These are phyloP conservation scores for Tetradesmus lagerheimii DNA, from an alignment of 139 green algal species.

Conservation along the genomic window DNA sequence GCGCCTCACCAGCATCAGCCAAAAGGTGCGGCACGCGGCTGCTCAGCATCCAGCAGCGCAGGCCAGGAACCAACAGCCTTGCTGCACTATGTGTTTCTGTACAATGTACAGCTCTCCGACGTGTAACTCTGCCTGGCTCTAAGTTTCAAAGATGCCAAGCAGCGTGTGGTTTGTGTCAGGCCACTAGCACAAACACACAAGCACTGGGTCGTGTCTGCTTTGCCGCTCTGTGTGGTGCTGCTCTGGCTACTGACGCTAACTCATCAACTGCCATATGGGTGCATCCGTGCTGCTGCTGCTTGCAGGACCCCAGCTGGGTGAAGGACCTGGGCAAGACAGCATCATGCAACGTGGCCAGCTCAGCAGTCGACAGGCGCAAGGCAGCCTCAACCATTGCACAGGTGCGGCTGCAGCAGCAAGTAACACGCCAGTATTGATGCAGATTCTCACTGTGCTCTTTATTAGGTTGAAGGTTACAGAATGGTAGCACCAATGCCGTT, in stretches of 20 bases:
- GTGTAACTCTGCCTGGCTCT: no score
- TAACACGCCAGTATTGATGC: no score
- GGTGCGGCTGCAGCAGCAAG: constrained; percentile 8
- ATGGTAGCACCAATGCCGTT: no score
- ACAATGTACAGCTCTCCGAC: no score
- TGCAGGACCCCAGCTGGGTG: constrained; percentile 27
- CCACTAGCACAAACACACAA: no score
- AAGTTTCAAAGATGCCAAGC: neutral
- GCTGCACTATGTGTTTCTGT: no score
- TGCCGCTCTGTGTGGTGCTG: neutral
- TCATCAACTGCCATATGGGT: neutral
- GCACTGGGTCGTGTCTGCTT: neutral
- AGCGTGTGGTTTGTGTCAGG: no score
- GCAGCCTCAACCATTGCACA: constrained; percentile 32
- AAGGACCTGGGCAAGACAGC: constrained; percentile 11
- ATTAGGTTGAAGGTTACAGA: no score
- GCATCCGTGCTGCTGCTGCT: neutral
- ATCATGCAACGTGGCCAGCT: constrained; percentile 38
- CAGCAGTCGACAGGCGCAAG: constrained; percentile 49
- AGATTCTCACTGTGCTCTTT: no score
- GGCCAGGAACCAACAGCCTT: no score
- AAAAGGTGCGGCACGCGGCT: neutral
- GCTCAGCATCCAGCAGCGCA: neutral
- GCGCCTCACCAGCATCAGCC: constrained; percentile 38
- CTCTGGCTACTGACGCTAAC: neutral